Conservation (phyloP, 768 basidiomycete genomes). For the Termitomyces sp. region DNA sequence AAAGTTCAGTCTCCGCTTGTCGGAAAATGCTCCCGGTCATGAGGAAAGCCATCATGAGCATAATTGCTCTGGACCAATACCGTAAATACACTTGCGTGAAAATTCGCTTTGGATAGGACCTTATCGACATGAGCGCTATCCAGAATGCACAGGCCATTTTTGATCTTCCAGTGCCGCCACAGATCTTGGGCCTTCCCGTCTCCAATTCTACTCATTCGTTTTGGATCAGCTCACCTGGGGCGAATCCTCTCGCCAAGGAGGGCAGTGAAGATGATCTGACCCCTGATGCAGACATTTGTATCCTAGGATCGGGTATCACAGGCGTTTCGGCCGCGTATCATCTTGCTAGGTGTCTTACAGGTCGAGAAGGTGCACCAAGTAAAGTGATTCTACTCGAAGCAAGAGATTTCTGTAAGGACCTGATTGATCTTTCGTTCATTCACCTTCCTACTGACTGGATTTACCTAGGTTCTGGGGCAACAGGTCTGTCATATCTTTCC, state of each 20-base stretch:
- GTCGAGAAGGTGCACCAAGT: constrained; percentile 4
- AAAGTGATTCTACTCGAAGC: constrained; percentile 66
- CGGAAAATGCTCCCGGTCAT: too few species aligned
- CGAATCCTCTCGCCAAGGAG: constrained; percentile 59
- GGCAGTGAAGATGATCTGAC: constrained; percentile 64
- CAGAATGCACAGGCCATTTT: constrained; percentile 5
- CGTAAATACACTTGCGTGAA: not conserved
- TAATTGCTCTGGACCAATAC: too few species aligned
- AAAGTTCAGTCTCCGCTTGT: too few species aligned
- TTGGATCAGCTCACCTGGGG: constrained; percentile 58
- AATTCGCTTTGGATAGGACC: not conserved
- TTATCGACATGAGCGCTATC: constrained; percentile 2
- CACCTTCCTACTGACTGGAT: not conserved
- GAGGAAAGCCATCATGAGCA: too few species aligned
- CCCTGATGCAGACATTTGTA: constrained; percentile 60
- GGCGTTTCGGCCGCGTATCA: constrained; percentile 75
- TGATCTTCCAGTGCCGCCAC: not conserved
- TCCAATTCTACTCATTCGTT: constrained; percentile 65
- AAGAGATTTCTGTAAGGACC: constrained; percentile 74
- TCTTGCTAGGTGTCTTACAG: constrained; percentile 34
- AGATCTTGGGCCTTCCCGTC: constrained; percentile 37
- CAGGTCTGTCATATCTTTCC: constrained; percentile 36
- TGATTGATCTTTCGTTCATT: not conserved
- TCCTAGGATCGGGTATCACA: constrained; percentile 78
- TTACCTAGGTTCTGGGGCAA: constrained; percentile 63